A percentile compares a stretch with the other conserved stretches of the same genome.
These are phyloP conservation scores for Artemisia princeps DNA, from an alignment of 140 eudicot genomes.

Conservation along the genomic window DNA sequence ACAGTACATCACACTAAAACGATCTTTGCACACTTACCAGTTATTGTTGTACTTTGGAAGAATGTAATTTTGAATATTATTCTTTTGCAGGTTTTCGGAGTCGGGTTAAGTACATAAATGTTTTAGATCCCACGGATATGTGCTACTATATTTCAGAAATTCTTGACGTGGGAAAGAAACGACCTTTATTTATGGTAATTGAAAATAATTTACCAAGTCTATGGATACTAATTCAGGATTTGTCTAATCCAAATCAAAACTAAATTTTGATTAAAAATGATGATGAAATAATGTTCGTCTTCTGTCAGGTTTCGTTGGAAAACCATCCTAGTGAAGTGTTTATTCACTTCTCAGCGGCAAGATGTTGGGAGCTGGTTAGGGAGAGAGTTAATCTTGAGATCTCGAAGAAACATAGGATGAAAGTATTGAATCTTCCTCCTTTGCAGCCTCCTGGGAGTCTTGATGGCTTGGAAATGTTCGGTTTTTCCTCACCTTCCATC, in stretches of 20 bases:
- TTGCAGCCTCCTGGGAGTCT: conserved; percentile 95
- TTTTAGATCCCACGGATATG: conserved; percentile 63
- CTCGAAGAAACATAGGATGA: conserved; percentile 65
- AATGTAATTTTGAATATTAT: conserved; percentile 17
- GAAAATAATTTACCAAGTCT: background rate
- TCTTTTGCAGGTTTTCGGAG: conserved; percentile 68
- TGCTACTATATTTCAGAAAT: conserved; percentile 80
- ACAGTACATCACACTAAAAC: background rate
- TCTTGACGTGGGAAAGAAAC: conserved; percentile 63
- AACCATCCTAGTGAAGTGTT: conserved; percentile 70
- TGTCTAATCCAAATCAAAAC: background rate
- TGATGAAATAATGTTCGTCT: background rate
- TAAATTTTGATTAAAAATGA: background rate
- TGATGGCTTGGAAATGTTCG: conserved; percentile 96
- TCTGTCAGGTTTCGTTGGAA: conserved; percentile 68
- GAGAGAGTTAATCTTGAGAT: conserved; percentile 83
- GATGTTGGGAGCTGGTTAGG: conserved; percentile 92
- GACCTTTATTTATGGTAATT: conserved; percentile 85
- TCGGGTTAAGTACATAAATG: conserved; percentile 78
- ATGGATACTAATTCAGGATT: background rate
- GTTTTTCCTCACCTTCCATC: conserved; percentile 79
- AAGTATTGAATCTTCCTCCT: conserved; percentile 68
- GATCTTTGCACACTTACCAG: conserved; percentile 16
- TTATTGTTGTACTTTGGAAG: conserved; percentile 4
- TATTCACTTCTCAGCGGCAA: conserved; percentile 53